Evolutionary conservation across 2,329 filamentous ascomycete species (phyloP), one percentile per base, ranked within the genome.

Genomic region (Rhinocladiella similis): DNA sequence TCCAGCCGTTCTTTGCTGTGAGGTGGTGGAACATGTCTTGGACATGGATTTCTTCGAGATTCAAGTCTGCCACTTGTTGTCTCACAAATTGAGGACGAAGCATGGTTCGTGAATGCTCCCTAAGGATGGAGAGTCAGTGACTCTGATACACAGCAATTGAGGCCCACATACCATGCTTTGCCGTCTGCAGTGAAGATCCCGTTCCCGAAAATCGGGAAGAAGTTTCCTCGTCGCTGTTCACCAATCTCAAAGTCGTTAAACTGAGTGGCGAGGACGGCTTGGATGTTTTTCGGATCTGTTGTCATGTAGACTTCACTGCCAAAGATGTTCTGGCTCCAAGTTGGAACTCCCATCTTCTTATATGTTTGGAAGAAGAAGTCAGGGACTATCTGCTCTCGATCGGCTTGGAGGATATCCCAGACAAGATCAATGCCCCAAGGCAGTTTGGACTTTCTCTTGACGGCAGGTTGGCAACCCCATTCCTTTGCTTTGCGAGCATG

Each of bases 31-130:
- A 83, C n/a, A 96, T 77, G 0, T 84, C 82, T 67, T 89, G 80
- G 20, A 92, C 81, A 68, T 96, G 91, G 19, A 79, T 77, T 73
- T 96, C 92, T 68, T 96, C 92, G 57, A 87, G 85, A 50, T 90
- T 81, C 58, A 96, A 75, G 70, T 96, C 90, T 61, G 87, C 88
- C 35, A 96, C 83, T 18, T 91, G 88, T 67, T 95, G 89, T 65
- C 88, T 88, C 67, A 91, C 85, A 72, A 96, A 96, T 67, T 95
- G 90, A 0, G 92, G 91, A 1, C 91, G 82, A 60, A 97, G 85
- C 57, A 96, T 78, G 62, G 90, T 85, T n/a, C 92, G 82, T 50
- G 87, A 91, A 43, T 64, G 63, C 49, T 56, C 50, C 60, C 60
- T 60, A 7, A 10, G 27, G 5, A 29, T 20, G 10, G 12, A 18